phyloP scores from a whole-genome alignment of 2,329 filamentous ascomycete species.

The Clonostachys rhizophaga region DNA sequence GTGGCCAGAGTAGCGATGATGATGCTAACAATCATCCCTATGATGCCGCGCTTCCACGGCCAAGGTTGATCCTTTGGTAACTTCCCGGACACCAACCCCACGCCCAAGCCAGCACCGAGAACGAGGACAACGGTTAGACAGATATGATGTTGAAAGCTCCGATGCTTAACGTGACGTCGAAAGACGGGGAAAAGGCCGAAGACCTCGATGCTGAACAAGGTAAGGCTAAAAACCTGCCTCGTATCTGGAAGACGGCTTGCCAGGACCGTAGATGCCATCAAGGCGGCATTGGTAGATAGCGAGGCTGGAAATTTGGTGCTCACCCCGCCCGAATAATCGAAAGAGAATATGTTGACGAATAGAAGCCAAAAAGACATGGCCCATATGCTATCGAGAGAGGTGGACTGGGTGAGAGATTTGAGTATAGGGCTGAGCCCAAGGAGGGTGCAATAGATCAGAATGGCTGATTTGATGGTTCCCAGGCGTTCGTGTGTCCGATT shows the following conservation, averaged over 20 bases:
- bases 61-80: constrained; percentile 28
- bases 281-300: constrained; percentile 88
- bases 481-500: constrained; percentile 49
- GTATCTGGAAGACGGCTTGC: constrained; percentile 86
- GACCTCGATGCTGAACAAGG: constrained; percentile 93
- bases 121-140: constrained; percentile 72
- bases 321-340: constrained; percentile 81
- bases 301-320: constrained; percentile 63
- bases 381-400: constrained; percentile 94
- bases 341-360: constrained; percentile 94
- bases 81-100: constrained; percentile 58
- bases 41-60: constrained; percentile 52
- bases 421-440: constrained; percentile 91
- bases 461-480: constrained; percentile 83
- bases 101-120: constrained; percentile 71
- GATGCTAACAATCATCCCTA: constrained; percentile 74
- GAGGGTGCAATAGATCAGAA: constrained; percentile 89
- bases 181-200: constrained; percentile 98
- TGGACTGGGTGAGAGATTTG: constrained; percentile 91
- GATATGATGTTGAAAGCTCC: constrained; percentile 78
- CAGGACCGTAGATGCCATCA: constrained; percentile 94
- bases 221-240: constrained; percentile 90
- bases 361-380: constrained; percentile 92
- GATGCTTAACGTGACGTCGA: constrained; percentile 77
- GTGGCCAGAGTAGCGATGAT: constrained; percentile 72